A percentile compares a stretch with the other conserved stretches of the same genome.
These are phyloP conservation scores for Psilocybe sp. DNA, from an alignment of 768 basidiomycete genomes.

Conservation along the genomic window DNA sequence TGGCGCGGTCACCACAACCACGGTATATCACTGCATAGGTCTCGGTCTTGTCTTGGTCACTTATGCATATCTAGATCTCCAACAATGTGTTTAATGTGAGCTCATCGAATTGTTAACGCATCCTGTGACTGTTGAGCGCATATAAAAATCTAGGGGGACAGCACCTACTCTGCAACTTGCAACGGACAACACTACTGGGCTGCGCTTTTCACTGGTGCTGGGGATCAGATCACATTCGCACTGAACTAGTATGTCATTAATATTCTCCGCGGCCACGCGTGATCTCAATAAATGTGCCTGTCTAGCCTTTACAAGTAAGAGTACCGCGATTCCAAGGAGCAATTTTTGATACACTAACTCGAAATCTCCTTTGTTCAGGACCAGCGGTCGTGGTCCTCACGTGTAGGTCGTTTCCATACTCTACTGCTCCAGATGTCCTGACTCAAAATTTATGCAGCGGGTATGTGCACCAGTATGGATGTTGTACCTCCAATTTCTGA, in stretches of 20 bases:
- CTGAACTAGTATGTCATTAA: conserved; percentile 18
- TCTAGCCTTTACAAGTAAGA: no score
- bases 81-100: conserved; percentile 23
- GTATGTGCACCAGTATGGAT: not conserved
- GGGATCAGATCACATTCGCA: conserved; percentile 22
- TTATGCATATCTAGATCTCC: conserved; percentile 7
- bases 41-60: not conserved
- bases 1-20: conserved; percentile 19
- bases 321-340: no score
- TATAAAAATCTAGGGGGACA: conserved; percentile 9
- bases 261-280: no score
- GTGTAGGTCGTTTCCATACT: conserved; percentile 9
- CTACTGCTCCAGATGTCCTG: not conserved
- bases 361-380: conserved; percentile 5
- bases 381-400: conserved; percentile 21
- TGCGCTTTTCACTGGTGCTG: conserved; percentile 18
- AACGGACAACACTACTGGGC: conserved; percentile 18
- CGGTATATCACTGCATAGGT: conserved; percentile 7
- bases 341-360: not conserved
- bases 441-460: conserved; percentile 1
- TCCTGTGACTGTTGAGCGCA: no score
- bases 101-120: no score
- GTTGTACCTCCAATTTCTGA: not conserved
- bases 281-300: no score
- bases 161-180: conserved; percentile 19